Evolutionary conservation across 306 rosid genomes (phyloP).

Genomic region (Glycine soja): DNA sequence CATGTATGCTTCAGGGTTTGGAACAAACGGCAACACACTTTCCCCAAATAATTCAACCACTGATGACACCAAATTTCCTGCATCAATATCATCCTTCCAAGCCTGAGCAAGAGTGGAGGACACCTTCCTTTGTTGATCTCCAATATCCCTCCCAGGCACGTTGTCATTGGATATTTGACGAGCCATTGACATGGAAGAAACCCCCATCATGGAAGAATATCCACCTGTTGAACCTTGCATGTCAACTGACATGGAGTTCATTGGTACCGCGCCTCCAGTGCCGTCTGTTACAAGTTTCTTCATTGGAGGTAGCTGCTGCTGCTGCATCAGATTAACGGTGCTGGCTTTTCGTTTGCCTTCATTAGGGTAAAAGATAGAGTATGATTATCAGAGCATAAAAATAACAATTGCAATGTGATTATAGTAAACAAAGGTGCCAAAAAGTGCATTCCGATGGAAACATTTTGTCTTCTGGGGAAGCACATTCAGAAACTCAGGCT

Average conservation of each 20-base stretch:
- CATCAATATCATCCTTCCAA: slow-evolving; percentile 89
- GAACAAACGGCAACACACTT: slow-evolving; percentile 66
- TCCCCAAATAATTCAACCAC: slow-evolving; percentile 75
- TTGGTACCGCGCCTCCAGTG: slow-evolving; percentile 61
- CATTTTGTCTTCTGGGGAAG: not conserved
- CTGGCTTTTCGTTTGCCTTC: slow-evolving; percentile 86
- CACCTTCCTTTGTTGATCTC: slow-evolving; percentile 54
- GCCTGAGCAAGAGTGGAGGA: slow-evolving; percentile 75
- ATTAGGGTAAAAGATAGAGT: slow-evolving; percentile 15
- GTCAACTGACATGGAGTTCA: slow-evolving; percentile 83
- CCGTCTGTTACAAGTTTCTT: slow-evolving; percentile 76
- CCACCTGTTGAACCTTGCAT: slow-evolving; percentile 69
- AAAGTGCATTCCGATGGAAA: slow-evolving; percentile 10
- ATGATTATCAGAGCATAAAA: slow-evolving; percentile 20
- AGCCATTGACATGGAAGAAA: slow-evolving; percentile 49
- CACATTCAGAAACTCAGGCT: slow-evolving; percentile 37
- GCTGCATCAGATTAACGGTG: slow-evolving; percentile 70
- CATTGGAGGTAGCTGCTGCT: slow-evolving; percentile 71
- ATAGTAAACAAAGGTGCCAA: not conserved
- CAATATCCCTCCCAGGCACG: slow-evolving; percentile 54
- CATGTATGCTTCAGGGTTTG: slow-evolving; percentile 67
- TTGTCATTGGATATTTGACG: slow-evolving; percentile 61
- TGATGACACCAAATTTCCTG: slow-evolving; percentile 67
- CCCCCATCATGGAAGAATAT: slow-evolving; percentile 59
- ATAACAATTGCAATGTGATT: slow-evolving; percentile 14